These are phyloP conservation scores for Metschnikowia lochheadii DNA, from an alignment of 805 yeast genomes.

Conservation along the genomic window DNA sequence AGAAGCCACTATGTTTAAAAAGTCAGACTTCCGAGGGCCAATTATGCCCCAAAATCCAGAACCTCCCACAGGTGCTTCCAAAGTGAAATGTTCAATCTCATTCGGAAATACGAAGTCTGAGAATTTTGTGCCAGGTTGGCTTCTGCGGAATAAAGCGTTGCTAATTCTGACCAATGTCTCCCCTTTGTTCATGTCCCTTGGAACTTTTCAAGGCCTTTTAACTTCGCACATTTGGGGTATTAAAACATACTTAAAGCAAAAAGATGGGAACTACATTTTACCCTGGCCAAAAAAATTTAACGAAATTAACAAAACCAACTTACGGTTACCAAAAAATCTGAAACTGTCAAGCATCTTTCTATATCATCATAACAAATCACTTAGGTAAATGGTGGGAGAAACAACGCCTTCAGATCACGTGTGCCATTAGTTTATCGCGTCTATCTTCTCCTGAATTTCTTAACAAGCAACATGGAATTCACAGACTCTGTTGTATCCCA, in stretches of 20 bases:
- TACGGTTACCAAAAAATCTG: too few relatives aligned
- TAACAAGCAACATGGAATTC: slow-evolving; percentile 26
- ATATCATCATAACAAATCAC: neutral
- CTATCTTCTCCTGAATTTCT: neutral
- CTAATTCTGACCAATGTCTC: slow-evolving; percentile 19
- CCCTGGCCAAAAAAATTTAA: neutral
- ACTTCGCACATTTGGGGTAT: neutral
- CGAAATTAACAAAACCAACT: neutral
- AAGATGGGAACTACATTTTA: neutral
- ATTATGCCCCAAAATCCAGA: slow-evolving; percentile 29
- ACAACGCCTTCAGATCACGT: neutral
- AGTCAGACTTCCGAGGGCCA: slow-evolving; percentile 47
- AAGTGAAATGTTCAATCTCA: slow-evolving; percentile 25
- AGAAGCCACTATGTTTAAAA: slow-evolving; percentile 56
- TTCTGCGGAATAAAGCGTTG: slow-evolving; percentile 23
- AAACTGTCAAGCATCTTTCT: neutral
- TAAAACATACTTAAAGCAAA: neutral
- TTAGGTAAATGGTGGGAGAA: neutral
- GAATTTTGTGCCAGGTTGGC: neutral
- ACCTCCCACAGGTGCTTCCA: slow-evolving; percentile 12
- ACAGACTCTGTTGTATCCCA: slow-evolving; percentile 26
- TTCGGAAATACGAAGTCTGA: slow-evolving; percentile 19
- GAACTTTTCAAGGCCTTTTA: neutral
- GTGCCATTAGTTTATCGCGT: neutral
- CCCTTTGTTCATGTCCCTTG: neutral